Base-by-base conservation (phyloP, 1,139 yeast genomes). In the Lodderomyces jiufengensis region DNA sequence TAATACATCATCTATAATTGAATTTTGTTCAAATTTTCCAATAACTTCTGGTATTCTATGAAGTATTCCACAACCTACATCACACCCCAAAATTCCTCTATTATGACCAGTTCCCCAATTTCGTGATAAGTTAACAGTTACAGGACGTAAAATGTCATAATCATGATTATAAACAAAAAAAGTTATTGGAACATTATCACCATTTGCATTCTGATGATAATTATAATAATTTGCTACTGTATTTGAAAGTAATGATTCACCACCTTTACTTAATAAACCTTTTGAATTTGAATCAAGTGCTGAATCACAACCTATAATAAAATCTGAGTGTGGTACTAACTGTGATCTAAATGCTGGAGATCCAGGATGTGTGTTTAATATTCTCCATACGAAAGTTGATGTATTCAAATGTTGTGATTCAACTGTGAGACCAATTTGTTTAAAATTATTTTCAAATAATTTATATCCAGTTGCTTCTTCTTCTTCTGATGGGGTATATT, bases 281-380 rank as follows among this genome's bases (percentile, higher is more conserved):
- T 62, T 63, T 1, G 95, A 95, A 38, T 81, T 80, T 1, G 50
- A 45, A 44, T 68, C 73, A 33, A 53, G 67, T 1, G 71, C 70
- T 0, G 73, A 65, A 47, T 88, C 95, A 38, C 95, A 87, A 4
- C 95, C 97, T 34, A 92, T 79, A 39, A 92, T 83, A 54, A 85
- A 92, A 56, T 92, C 98, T 1, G 92, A 79, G 49, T 82, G 82
- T 1, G 96, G 90, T 27, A 86, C 70, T 29, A 92, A 71, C 20
- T 94, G 95, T 0, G 95, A 88, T 34, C 63, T 64, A 48, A 83
- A 85, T 0, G 97, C 97, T 0, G 97, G 97, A 0, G 95, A 84
- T 38, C 78, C 76, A 12, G 74, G 78, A 36, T 84, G 80, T 9
- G 92, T 81, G 41, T 76, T 76, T 39, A 92, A 61, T 29, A 92